Evolutionary conservation across 495 filamentous ascomycete genomes (phyloP).

Genomic region (Lophium mytilinum): DNA sequence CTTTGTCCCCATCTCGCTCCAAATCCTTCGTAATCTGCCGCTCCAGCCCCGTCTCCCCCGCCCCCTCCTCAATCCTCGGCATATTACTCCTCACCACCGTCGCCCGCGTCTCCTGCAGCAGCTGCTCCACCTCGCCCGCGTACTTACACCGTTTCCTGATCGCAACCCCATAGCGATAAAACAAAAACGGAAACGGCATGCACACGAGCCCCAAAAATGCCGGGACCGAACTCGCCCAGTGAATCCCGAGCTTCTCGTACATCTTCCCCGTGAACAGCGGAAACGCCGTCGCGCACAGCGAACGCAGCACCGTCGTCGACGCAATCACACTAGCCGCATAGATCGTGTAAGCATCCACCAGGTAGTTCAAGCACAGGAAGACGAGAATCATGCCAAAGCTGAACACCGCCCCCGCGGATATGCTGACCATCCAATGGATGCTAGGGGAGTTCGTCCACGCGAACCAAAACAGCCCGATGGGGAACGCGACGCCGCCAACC

Average conservation of each 20-base stretch:
- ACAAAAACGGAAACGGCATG: conserved; percentile 27
- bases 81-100: conserved; percentile 2
- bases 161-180: conserved; percentile 12
- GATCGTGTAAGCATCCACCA: conserved; percentile 28
- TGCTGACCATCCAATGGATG: conserved; percentile 26
- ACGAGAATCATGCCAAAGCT: conserved; percentile 28
- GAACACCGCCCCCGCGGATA: conserved; percentile 26
- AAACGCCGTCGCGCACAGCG: conserved; percentile 27
- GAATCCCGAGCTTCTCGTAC: conserved; percentile 30
- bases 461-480: conserved; percentile 30
- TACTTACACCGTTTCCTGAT: no score
- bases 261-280: conserved; percentile 29
- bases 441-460: conserved; percentile 24
- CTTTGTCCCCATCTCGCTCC: background rate
- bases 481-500: conserved; percentile 22
- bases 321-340: conserved; percentile 31
- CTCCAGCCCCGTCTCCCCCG: no score
- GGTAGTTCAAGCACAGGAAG: conserved; percentile 31
- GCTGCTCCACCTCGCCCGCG: no score
- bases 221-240: conserved; percentile 31
- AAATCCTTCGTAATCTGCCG: no score
- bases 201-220: conserved; percentile 28
- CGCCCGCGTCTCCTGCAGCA: background rate
- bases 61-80: background rate
- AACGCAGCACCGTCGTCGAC: conserved; percentile 30